Evolutionary conservation across 75 land plant genomes (phyloP).

Genomic region (Pinus tabuliformis): DNA sequence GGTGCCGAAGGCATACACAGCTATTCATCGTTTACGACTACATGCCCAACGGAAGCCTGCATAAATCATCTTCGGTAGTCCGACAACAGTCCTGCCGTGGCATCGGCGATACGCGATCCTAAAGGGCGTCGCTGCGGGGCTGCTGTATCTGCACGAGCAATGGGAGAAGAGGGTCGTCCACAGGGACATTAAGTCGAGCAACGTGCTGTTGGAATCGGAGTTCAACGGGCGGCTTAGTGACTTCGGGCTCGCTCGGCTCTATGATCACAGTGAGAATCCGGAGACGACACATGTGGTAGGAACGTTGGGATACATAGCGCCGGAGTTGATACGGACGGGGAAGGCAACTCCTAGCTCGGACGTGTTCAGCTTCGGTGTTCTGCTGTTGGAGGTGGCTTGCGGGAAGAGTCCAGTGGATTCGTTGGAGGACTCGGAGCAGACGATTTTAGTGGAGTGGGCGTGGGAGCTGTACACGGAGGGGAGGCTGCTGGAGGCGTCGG

Average conservation of each 20-base stretch:
- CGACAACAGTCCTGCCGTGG: constrained; percentile 28
- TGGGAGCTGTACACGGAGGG: no score
- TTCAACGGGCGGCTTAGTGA: constrained; percentile 47
- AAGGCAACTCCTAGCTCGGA: constrained; percentile 35
- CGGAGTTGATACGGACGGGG: constrained; percentile 34
- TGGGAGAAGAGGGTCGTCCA: constrained; percentile 49
- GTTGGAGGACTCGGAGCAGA: no score
- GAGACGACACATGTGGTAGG: constrained; percentile 39
- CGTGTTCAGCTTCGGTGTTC: constrained; percentile 4
- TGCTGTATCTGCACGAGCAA: constrained; percentile 46
- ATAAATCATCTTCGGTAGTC: constrained; percentile 27
- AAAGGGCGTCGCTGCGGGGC: constrained; percentile 39
- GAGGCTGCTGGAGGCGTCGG: no score
- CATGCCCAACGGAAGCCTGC: constrained; percentile 57
- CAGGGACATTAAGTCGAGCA: constrained; percentile 52
- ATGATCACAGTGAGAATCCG: constrained; percentile 28
- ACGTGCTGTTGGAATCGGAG: constrained; percentile 46
- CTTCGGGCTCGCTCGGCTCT: constrained; percentile 52
- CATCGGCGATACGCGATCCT: constrained; percentile 23
- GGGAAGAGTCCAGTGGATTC: no score
- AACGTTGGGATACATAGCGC: constrained; percentile 53
- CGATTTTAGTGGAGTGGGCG: no score
- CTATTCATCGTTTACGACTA: constrained; percentile 61
- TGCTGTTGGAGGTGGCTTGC: no score
- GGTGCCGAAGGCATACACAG: constrained; percentile 38